Evolutionary conservation across 192 early-diverging fungal genomes (phyloP).

Genomic region (Podila horticola): DNA sequence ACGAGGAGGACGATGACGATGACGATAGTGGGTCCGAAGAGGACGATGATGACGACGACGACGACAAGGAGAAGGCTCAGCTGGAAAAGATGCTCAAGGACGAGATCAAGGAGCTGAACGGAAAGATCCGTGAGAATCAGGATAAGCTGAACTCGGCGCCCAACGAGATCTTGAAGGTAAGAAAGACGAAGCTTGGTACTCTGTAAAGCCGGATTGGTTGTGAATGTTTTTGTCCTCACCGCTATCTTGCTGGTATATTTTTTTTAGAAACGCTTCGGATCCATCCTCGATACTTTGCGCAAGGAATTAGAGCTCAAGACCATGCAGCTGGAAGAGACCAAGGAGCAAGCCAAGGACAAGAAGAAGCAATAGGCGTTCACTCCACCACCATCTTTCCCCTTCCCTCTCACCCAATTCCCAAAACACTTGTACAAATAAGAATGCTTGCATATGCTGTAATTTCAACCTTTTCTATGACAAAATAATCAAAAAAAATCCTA

Average conservation of each 20-base stretch:
- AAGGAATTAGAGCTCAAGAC: slow-evolving; percentile 70
- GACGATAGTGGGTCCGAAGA: slow-evolving; percentile 64
- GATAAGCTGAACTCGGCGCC: slow-evolving; percentile 65
- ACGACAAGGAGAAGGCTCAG: slow-evolving; percentile 62
- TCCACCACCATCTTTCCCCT: too few species aligned
- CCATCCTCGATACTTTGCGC: slow-evolving; percentile 65
- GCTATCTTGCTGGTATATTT: too few species aligned
- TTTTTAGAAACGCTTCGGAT: slow-evolving; percentile 74
- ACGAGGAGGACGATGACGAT: slow-evolving; percentile 61
- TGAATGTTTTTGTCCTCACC: not conserved
- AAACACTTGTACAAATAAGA: slow-evolving; percentile 6
- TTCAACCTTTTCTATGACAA: too few species aligned
- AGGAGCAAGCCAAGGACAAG: slow-evolving; percentile 30
- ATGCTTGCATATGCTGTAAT: not conserved
- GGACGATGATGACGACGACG: slow-evolving; percentile 61
- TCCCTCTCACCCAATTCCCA: not conserved
- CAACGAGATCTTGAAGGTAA: slow-evolving; percentile 81
- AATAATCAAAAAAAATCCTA: too few species aligned
- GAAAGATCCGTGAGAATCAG: slow-evolving; percentile 63
- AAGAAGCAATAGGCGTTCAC: slow-evolving; percentile 6
- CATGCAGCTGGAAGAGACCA: slow-evolving; percentile 61
- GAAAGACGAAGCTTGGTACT: not conserved
- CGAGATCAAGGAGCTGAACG: slow-evolving; percentile 73
- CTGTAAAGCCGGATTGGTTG: not conserved
- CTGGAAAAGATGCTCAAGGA: slow-evolving; percentile 62